Percentiles rank a stretch among this genome's conserved stretches.
Conservation (phyloP, 768 basidiomycete genomes). For the Leccinellum luteum region DNA sequence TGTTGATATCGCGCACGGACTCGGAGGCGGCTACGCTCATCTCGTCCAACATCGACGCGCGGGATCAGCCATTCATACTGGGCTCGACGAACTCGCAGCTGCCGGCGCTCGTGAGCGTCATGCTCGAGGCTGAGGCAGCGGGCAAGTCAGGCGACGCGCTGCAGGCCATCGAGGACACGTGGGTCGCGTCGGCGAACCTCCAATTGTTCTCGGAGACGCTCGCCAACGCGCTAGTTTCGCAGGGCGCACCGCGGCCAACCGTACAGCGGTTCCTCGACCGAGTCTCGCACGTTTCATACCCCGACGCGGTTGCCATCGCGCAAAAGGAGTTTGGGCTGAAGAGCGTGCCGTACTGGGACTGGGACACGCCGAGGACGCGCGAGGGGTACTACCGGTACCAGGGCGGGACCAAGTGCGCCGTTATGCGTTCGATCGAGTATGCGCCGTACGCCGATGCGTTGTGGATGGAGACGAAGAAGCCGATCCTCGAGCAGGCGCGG, state of each 20-base stretch:
- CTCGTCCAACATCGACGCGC: conserved; percentile 92
- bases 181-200: conserved; percentile 76
- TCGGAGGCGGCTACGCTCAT: conserved; percentile 97
- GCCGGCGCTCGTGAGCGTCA: conserved; percentile 69
- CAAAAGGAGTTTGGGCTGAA: conserved; percentile 74
- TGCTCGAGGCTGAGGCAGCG: conserved; percentile 79
- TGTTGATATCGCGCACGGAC: conserved; percentile 91
- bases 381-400: conserved; percentile 98
- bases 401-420: conserved; percentile 92
- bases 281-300: conserved; percentile 65
- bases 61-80: conserved; percentile 98
- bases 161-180: conserved; percentile 86
- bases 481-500: conserved; percentile 85
- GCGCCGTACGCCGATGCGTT: conserved; percentile 90
- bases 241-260: conserved; percentile 47
- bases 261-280: conserved; percentile 63
- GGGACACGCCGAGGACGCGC: conserved; percentile 91
- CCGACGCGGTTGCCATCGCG: conserved; percentile 70
- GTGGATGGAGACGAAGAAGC: conserved; percentile 98
- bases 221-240: conserved; percentile 60
- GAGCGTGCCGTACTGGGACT: conserved; percentile 84
- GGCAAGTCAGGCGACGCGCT: conserved; percentile 79
- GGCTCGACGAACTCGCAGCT: conserved; percentile 79
- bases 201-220: conserved; percentile 75
- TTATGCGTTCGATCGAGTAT: conserved; percentile 89